Percentiles rank a stretch among this genome's conserved stretches.
Conservation (phyloP, 495 filamentous ascomycete species). For the Penicillium robsamsonii region DNA sequence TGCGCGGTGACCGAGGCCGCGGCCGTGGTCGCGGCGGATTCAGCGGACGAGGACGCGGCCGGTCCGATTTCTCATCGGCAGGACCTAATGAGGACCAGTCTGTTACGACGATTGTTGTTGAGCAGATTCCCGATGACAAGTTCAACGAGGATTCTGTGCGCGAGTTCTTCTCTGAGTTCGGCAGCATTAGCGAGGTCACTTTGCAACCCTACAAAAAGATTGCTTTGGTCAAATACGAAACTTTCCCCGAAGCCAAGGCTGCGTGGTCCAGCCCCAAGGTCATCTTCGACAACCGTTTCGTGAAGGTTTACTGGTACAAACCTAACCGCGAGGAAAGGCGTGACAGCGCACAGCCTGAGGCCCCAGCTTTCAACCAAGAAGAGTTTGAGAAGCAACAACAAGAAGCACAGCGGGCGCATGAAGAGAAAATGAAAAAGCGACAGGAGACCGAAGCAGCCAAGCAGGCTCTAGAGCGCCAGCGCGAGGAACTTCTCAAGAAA, state of each 20-base stretch:
- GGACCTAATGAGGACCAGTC: constrained; percentile 73
- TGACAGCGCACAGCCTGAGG: constrained; percentile 29
- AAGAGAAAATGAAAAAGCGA: constrained; percentile 72
- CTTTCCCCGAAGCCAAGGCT: constrained; percentile 68
- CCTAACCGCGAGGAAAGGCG: constrained; percentile 46
- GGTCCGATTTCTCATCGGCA: constrained; percentile 69
- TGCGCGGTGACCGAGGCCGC: constrained; percentile 46
- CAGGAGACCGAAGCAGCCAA: constrained; percentile 70
- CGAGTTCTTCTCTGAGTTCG: constrained; percentile 83
- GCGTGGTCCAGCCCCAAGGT: constrained; percentile 91
- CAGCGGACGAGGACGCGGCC: constrained; percentile 50
- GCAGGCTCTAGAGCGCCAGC: constrained; percentile 70
- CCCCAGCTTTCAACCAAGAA: constrained; percentile 64
- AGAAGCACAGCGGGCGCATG: constrained; percentile 74
- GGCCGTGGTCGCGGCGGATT: constrained; percentile 50
- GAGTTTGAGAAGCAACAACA: constrained; percentile 74
- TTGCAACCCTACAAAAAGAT: constrained; percentile 76
- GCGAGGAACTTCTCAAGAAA: constrained; percentile 69
- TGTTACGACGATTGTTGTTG: constrained; percentile 81
- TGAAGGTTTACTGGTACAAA: constrained; percentile 96
- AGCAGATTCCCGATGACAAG: constrained; percentile 87
- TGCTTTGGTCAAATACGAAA: constrained; percentile 77
- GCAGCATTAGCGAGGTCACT: constrained; percentile 66
- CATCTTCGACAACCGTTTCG: constrained; percentile 96
- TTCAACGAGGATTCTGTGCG: constrained; percentile 72